Evolutionary conservation across 1,284 basidiomycete species (phyloP).

Genomic region (Pascua guehoae): DNA sequence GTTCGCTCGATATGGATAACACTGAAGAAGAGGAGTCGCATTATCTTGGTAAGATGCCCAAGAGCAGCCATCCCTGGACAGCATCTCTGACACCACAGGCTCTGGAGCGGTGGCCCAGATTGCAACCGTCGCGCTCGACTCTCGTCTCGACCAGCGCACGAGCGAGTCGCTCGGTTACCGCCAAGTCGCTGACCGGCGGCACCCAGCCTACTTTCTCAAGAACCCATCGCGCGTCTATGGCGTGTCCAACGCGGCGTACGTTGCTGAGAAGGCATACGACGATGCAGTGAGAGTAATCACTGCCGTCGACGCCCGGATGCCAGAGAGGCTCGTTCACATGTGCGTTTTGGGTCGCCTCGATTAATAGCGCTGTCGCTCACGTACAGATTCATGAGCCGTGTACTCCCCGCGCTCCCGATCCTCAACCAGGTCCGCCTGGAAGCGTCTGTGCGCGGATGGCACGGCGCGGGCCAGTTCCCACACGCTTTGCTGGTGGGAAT

Average conservation of each 20-base stretch:
- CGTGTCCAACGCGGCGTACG: conserved; percentile 12
- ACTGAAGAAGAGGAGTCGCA: conserved; percentile 24
- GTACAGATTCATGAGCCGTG: conserved; percentile 18
- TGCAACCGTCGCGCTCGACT: conserved; percentile 13
- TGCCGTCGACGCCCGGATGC: conserved; percentile 6
- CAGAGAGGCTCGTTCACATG: conserved; percentile 18
- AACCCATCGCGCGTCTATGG: conserved; percentile 22
- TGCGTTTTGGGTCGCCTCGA: conserved; percentile 4
- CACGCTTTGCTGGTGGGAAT: conserved; percentile 22
- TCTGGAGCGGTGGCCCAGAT: conserved; percentile 18
- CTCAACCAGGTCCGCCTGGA: conserved; percentile 25
- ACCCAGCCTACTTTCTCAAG: conserved; percentile 23
- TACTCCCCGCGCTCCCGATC: conserved; percentile 25
- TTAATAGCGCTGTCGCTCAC: background rate
- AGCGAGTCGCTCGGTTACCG: conserved; percentile 12
- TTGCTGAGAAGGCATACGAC: conserved; percentile 17
- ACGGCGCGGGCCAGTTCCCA: conserved; percentile 19
- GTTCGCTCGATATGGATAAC: conserved; percentile 19
- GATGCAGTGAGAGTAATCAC: conserved; percentile 8
- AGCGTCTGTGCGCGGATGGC: conserved; percentile 15
- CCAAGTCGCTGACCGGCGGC: conserved; percentile 18
- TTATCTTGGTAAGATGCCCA: conserved; percentile 18
- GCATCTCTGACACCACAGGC: conserved; percentile 4
- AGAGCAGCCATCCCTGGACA: too few relatives aligned
- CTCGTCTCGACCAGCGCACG: conserved; percentile 9